Conservation (phyloP, 139 green algal genomes). For the Asterochloris erici region DNA sequence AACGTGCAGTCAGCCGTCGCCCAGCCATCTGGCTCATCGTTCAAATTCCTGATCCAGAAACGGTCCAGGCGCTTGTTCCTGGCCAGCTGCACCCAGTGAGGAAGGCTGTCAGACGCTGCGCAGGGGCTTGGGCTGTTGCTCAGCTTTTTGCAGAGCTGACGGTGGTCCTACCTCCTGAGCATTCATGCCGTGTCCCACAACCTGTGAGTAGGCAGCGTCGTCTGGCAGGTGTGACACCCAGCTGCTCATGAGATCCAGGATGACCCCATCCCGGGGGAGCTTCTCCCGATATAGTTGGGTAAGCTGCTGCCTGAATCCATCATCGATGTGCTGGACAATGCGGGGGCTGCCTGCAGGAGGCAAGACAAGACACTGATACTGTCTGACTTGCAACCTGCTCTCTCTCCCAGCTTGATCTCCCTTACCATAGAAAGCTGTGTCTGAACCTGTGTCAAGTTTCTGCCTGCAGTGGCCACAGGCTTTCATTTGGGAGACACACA, state of each 20-base stretch:
- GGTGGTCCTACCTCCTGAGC: slow-evolving; percentile 47
- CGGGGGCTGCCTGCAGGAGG: slow-evolving; percentile 29
- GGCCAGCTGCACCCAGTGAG: slow-evolving; percentile 38
- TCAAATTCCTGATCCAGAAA: slow-evolving; percentile 79
- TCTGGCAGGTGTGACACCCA: slow-evolving; percentile 81
- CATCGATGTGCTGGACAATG: slow-evolving; percentile 79
- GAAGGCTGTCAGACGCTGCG: background rate
- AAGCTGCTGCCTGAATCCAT: slow-evolving; percentile 70
- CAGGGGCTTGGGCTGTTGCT: background rate
- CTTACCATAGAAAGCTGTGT: slow-evolving; percentile 65
- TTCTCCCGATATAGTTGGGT: slow-evolving; percentile 78
- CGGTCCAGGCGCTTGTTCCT: slow-evolving; percentile 65
- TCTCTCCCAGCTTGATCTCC: background rate
- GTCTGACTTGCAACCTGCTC: background rate
- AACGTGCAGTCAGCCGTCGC: slow-evolving; percentile 53
- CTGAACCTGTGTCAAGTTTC: slow-evolving; percentile 59
- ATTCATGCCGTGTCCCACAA: slow-evolving; percentile 89
- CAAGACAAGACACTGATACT: background rate
- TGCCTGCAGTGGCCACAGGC: slow-evolving; percentile 22
- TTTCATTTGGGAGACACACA: background rate
- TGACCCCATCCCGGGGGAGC: slow-evolving; percentile 45
- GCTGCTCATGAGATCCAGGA: slow-evolving; percentile 72
- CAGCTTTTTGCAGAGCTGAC: background rate
- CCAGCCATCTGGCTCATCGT: slow-evolving; percentile 63
- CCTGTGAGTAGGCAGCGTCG: slow-evolving; percentile 55